Base-by-base conservation (phyloP, 768 basidiomycete species). In the Dacryopinax spathularia region DNA sequence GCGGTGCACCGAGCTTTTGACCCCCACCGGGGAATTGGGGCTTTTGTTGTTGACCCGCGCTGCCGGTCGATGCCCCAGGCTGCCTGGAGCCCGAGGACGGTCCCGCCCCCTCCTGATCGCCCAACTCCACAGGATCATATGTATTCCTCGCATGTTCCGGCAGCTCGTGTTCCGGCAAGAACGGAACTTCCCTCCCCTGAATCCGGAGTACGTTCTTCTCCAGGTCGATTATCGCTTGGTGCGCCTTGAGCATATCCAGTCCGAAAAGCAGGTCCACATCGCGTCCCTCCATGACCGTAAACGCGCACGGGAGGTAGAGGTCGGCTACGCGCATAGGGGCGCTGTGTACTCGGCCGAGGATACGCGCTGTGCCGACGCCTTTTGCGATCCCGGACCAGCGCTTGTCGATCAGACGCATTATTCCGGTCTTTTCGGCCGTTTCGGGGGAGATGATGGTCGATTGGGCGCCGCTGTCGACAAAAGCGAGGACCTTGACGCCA, bases 241-340 rank as follows among this genome's bases (percentile, higher is more conserved):
- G 90, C 0, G 93, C 89, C 74, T 92, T 97, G 65, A 98, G 83
- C 96, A 98, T 98, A 79, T 99, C 96, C n/a, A 99, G 81, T 6
- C 96, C 96, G 39, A 99, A 86, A 2, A 99, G 78, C n/a, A 99
- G 84, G 71, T 98, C 95, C 48, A 98, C 92, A 64, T 89, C 86
- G 33, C 86, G 83, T 35, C 93, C 93, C 82, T 99, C 96, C 82
- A 99, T 89, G 66, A 99, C 85, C 7, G 91, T 92, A 73, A 98
- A 90, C 0, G 91, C 84, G 73, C 95, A 97, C 0, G 93, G 86
- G 6, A 99, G 80, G 75, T 80, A 77, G 29, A 97, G 77, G 74
- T 91, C 88, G 12, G 84, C 84, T 29, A 99, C 74, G 73, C 91
- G 94, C 68, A 99, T 80, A 72, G 92, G 94, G 2, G 92, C 93